phyloP scores from a whole-genome alignment of 2,329 filamentous ascomycete species.

The Raffaelea deltoideospora region DNA sequence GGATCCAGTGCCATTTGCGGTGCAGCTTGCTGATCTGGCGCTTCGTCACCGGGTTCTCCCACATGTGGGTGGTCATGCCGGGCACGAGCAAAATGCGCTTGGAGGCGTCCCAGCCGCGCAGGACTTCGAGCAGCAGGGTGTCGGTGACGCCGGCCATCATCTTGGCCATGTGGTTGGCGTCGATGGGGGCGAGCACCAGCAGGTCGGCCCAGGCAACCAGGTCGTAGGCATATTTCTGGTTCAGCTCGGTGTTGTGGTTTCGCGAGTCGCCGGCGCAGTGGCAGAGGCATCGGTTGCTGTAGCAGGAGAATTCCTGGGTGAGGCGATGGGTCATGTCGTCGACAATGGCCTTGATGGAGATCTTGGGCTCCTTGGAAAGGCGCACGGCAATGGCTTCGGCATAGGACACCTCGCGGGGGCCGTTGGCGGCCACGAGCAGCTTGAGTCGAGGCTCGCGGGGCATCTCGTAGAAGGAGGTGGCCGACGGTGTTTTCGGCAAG shows the following conservation, averaged over 20 bases:
- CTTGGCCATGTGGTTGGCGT: conserved; percentile 69
- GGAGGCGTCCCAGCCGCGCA: conserved; percentile 74
- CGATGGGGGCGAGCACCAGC: conserved; percentile 69
- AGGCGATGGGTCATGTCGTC: conserved; percentile 50
- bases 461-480: conserved; percentile 11
- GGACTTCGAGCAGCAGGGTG: conserved; percentile 62
- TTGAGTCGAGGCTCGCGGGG: conserved; percentile 27
- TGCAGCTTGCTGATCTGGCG: conserved; percentile 74
- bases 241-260: conserved; percentile 32
- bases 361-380: conserved; percentile 47
- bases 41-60: conserved; percentile 80
- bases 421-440: conserved; percentile 51
- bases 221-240: conserved; percentile 41
- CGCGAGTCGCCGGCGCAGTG: conserved; percentile 3
- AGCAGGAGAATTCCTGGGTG: conserved; percentile 45
- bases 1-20: conserved; percentile 75
- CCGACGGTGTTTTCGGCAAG: conserved; percentile 8
- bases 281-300: conserved; percentile 35
- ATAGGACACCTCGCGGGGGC: conserved; percentile 48
- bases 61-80: conserved; percentile 79
- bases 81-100: conserved; percentile 78
- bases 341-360: conserved; percentile 46
- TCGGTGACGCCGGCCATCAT: conserved; percentile 79
- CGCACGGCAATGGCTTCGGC: conserved; percentile 51
- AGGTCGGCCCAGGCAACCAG: conserved; percentile 80